Evolutionary conservation across 192 early-diverging fungal genomes (phyloP), one percentile per base, ranked within the genome.

Genomic region (Mortierella hygrophila): DNA sequence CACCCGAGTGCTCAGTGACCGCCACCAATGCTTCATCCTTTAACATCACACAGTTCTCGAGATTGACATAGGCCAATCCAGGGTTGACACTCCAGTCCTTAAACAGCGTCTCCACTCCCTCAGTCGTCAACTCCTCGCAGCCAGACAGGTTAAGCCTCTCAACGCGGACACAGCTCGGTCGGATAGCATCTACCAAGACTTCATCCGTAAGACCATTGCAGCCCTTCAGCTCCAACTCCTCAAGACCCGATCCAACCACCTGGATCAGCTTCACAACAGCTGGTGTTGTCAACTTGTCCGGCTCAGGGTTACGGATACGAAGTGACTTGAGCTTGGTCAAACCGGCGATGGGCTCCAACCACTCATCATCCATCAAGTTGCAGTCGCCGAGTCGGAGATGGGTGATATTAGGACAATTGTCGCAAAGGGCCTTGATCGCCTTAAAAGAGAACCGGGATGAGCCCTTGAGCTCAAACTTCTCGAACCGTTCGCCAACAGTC

Each of bases 31-130:
- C 91, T 9, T 79, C 88, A 79, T 97, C 95, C 1, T 91, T 92
- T 63, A 97, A 82, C 81, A 89, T 81, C 52, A 92, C 89, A 88
- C 95, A 94, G 37, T 95, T 94, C 16, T 78, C 78, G 6, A 98
- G 82, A 37, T 91, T 89, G 9, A 98, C 38, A 21, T 90, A 81
- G 4, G 37, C 87, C 23, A 96, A 86, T 37, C 89, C 89, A 3
- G 57, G 68, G 38, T 89, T 85, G 3, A 70, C n/a, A 9, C 84
- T 47, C 80, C 90, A 90, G 40, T 79, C 75, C 21, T 79, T 79
- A 46, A 95, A 90, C 74, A 93, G 85, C 0, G 78, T 47, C 23
- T 90, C 60, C 20, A 95, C 71, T 13, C 90, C 95, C 6, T 92
- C 90, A 13, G 92, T 88, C 6, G 93, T 92, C 55, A 98, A 88